Evolutionary conservation across 2,329 filamentous ascomycete genomes (phyloP).

Genomic region (Ampelomyces quisqualis): DNA sequence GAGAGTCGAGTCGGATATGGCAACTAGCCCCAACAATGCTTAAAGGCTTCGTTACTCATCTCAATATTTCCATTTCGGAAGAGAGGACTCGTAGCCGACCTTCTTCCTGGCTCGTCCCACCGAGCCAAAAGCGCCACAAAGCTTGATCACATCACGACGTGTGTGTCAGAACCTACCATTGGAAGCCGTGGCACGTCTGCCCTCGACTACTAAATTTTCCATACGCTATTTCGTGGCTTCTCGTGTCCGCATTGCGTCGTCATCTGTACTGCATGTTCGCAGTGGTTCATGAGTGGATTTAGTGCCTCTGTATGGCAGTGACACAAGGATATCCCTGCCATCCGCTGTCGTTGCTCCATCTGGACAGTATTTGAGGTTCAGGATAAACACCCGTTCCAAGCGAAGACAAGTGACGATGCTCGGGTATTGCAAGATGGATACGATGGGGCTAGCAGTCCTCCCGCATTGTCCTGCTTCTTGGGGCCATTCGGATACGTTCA

Average conservation of each 20-base stretch:
- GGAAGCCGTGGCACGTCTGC: not conserved
- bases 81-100: constrained; percentile 6
- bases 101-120: constrained; percentile 13
- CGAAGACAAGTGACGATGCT: not conserved
- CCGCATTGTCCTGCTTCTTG: not conserved
- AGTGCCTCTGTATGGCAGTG: constrained; percentile 7
- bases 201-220: not conserved
- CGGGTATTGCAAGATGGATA: constrained; percentile 6
- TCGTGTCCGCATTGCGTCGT: constrained; percentile 9
- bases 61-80: not conserved
- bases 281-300: constrained; percentile 11
- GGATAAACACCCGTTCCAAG: constrained; percentile 1
- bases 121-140: constrained; percentile 36
- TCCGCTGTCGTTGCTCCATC: not conserved
- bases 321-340: constrained; percentile 7
- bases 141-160: constrained; percentile 31
- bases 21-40: not conserved
- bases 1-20: not conserved
- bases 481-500: not conserved
- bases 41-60: not conserved
- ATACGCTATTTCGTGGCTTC: not conserved
- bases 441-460: not conserved
- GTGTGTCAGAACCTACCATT: constrained; percentile 19
- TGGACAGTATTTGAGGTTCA: not conserved
- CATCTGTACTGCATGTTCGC: constrained; percentile 11